Percentiles rank a stretch among this genome's conserved stretches.
Conservation (phyloP, 352 stramenopile genomes). For the Phytophthora capsici region DNA sequence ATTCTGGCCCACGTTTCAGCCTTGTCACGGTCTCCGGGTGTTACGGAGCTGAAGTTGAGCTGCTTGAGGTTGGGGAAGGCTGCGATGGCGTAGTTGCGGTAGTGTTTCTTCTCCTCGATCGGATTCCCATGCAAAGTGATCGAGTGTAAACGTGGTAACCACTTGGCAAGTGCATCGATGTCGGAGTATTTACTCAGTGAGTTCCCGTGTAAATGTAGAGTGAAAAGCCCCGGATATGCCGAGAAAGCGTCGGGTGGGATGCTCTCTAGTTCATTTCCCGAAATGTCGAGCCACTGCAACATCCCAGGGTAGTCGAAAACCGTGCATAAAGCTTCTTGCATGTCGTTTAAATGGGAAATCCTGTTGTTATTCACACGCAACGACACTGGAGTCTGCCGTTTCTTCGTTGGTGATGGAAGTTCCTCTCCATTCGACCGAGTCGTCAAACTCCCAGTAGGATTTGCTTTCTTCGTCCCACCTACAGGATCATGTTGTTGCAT, state of each 20-base stretch:
- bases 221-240: constrained; percentile 59
- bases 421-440: constrained; percentile 3
- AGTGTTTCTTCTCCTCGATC: constrained; percentile 88
- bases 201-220: constrained; percentile 83
- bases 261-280: constrained; percentile 49
- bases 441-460: constrained; percentile 1
- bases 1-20: constrained; percentile 75
- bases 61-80: constrained; percentile 68
- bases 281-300: constrained; percentile 76
- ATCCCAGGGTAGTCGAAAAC: constrained; percentile 57
- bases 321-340: constrained; percentile 51
- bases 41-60: constrained; percentile 82
- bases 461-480: constrained; percentile 55
- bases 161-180: constrained; percentile 55
- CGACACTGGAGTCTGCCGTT: constrained; percentile 36
- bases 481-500: constrained; percentile 69
- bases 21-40: constrained; percentile 64
- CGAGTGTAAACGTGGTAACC: constrained; percentile 60
- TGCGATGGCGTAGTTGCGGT: constrained; percentile 83
- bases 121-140: constrained; percentile 86
- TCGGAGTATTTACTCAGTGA: constrained; percentile 65
- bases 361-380: constrained; percentile 78
- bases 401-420: constrained; percentile 14
- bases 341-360: constrained; percentile 53
- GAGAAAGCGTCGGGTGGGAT: constrained; percentile 51